These are phyloP conservation scores for Penicillium malachiteum DNA, from an alignment of 495 filamentous ascomycete species.

Conservation along the genomic window DNA sequence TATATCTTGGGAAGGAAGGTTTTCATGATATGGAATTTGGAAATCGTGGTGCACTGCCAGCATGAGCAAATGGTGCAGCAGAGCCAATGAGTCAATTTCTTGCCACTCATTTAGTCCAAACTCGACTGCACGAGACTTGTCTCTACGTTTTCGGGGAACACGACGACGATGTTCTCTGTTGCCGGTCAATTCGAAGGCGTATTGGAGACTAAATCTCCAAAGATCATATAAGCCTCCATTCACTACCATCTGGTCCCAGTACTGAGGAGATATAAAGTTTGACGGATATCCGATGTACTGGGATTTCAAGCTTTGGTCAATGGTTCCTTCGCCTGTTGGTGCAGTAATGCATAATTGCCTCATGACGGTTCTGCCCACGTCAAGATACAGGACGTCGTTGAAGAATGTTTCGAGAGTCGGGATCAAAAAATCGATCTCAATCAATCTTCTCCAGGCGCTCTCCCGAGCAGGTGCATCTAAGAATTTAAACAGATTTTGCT, in stretches of 20 bases:
- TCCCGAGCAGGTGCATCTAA: background rate
- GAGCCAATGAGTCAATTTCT: background rate
- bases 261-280: too few relatives aligned
- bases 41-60: background rate
- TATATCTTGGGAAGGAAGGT: background rate
- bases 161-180: slow-evolving; percentile 9
- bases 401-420: slow-evolving; percentile 12
- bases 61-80: background rate
- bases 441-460: background rate
- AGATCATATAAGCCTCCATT: slow-evolving; percentile 3
- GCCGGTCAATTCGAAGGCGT: slow-evolving; percentile 6
- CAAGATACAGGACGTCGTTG: slow-evolving; percentile 7
- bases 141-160: slow-evolving; percentile 3
- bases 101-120: background rate
- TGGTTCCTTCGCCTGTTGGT: background rate
- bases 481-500: slow-evolving; percentile 3
- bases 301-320: slow-evolving; percentile 3
- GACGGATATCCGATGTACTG: background rate
- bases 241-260: too few relatives aligned
- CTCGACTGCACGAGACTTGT: background rate
- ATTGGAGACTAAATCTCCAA: slow-evolving; percentile 14
- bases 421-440: slow-evolving; percentile 6
- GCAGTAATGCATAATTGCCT: background rate
- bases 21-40: background rate
- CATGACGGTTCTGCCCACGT: slow-evolving; percentile 8